phyloP scores from a whole-genome alignment of 176 grass and related monocot genomes.

The Miscanthus lutarioriparius region DNA sequence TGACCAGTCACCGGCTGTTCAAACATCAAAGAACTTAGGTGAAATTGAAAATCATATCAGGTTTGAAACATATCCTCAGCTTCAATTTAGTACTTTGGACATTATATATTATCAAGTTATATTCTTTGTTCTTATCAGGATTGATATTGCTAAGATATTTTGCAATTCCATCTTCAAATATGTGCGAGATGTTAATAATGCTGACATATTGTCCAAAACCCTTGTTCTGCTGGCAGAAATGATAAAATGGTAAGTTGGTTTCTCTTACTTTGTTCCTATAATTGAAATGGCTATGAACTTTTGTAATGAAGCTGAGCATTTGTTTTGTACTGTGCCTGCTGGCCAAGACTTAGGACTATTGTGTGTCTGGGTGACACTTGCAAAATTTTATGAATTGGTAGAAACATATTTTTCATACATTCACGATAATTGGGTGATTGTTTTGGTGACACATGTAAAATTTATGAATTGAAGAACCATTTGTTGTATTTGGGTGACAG shows the following conservation, averaged over 20 bases:
- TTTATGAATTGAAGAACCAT: neutral
- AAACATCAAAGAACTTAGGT: conserved; percentile 48
- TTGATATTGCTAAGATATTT: conserved; percentile 75
- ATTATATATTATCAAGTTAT: neutral
- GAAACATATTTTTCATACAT: neutral
- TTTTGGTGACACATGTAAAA: neutral
- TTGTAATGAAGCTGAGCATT: neutral
- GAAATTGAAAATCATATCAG: conserved; percentile 63
- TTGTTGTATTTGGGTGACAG: neutral
- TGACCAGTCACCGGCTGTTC: conserved; percentile 47
- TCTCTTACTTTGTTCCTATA: neutral
- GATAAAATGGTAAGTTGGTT: conserved; percentile 75
- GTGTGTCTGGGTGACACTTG: neutral
- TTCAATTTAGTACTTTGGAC: conserved; percentile 25
- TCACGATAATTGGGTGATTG: neutral
- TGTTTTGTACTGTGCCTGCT: neutral
- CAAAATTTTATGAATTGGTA: neutral
- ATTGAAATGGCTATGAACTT: neutral
- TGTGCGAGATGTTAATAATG: conserved; percentile 58
- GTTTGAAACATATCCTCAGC: conserved; percentile 43
- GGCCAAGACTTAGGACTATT: neutral
- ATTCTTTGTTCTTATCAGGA: conserved; percentile 55
- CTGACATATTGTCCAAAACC: conserved; percentile 62
- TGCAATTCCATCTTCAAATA: conserved; percentile 73
- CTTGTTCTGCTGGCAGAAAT: conserved; percentile 71